These are phyloP conservation scores for Sarocladium brachiariae DNA, from an alignment of 2,329 filamentous ascomycete species.

Conservation along the genomic window DNA sequence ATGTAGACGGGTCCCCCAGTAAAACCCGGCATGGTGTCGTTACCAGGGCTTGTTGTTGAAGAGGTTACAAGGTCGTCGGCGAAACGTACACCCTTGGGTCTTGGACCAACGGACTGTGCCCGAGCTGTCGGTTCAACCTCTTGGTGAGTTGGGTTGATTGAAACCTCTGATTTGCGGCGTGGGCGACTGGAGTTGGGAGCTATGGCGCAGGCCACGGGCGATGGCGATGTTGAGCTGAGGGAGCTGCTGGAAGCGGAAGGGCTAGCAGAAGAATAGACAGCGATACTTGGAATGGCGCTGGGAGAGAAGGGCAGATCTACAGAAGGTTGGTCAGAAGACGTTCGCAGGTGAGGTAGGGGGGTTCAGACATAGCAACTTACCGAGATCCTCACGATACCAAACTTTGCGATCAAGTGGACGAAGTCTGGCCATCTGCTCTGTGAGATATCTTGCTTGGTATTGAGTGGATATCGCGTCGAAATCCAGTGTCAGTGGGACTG, in stretches of 20 bases:
- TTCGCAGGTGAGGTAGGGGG: neutral
- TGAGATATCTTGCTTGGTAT: neutral
- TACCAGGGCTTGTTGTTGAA: neutral
- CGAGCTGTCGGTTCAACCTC: neutral
- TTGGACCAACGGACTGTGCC: neutral
- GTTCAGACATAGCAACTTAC: neutral
- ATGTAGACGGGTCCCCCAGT: neutral
- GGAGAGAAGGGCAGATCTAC: neutral
- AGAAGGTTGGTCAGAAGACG: neutral
- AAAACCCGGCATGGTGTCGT: neutral
- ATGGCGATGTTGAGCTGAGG: neutral
- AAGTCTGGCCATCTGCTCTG: slow-evolving; percentile 2
- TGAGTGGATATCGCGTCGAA: neutral
- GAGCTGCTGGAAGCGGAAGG: neutral
- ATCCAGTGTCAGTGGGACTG: neutral
- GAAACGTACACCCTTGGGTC: neutral
- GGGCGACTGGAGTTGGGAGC: neutral
- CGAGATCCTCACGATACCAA: slow-evolving; percentile 1
- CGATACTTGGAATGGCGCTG: neutral
- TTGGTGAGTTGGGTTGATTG: neutral
- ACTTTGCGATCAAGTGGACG: neutral
- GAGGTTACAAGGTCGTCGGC: neutral
- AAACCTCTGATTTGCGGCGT: neutral
- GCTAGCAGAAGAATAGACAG: neutral
- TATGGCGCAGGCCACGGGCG: neutral